These are phyloP conservation scores for Lentinula sp. DNA, from an alignment of 768 basidiomycete species.

Conservation along the genomic window DNA sequence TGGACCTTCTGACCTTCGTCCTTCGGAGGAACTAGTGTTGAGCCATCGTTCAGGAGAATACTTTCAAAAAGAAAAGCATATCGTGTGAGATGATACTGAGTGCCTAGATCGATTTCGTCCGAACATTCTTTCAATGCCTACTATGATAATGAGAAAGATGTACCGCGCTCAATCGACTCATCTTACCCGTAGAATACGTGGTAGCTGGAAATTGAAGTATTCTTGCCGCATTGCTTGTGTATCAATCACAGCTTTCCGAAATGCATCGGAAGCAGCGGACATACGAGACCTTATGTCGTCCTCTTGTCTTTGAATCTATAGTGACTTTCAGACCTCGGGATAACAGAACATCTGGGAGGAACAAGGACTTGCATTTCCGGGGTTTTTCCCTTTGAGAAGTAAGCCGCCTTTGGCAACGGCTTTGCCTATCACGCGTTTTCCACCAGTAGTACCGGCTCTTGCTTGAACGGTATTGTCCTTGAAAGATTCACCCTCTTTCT, in stretches of 20 bases:
- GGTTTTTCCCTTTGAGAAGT: slow-evolving; percentile 88
- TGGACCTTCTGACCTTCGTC: slow-evolving; percentile 50
- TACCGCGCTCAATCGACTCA: background rate
- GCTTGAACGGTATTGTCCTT: slow-evolving; percentile 74
- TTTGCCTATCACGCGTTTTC: slow-evolving; percentile 84
- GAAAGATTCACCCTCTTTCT: slow-evolving; percentile 92
- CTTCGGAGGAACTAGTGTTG: slow-evolving; percentile 68
- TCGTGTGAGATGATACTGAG: slow-evolving; percentile 92
- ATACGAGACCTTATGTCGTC: slow-evolving; percentile 88
- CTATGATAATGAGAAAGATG: slow-evolving; percentile 5
- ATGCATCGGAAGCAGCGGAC: slow-evolving; percentile 81
- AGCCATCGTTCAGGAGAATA: slow-evolving; percentile 83
- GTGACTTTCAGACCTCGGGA: slow-evolving; percentile 2
- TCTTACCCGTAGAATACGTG: slow-evolving; percentile 80
- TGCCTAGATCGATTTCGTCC: slow-evolving; percentile 96
- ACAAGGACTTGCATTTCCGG: slow-evolving; percentile 56
- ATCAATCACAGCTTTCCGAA: slow-evolving; percentile 84
- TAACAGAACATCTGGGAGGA: slow-evolving; percentile 8
- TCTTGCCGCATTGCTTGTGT: slow-evolving; percentile 91
- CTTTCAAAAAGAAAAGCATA: slow-evolving; percentile 95
- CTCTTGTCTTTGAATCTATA: slow-evolving; percentile 84
- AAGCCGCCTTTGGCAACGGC: slow-evolving; percentile 89
- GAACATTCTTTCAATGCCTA: slow-evolving; percentile 91
- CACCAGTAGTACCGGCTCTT: slow-evolving; percentile 52
- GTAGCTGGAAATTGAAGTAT: slow-evolving; percentile 96